Base-by-base conservation (phyloP, 2,329 filamentous ascomycete species). In the Cercospora beticola region DNA sequence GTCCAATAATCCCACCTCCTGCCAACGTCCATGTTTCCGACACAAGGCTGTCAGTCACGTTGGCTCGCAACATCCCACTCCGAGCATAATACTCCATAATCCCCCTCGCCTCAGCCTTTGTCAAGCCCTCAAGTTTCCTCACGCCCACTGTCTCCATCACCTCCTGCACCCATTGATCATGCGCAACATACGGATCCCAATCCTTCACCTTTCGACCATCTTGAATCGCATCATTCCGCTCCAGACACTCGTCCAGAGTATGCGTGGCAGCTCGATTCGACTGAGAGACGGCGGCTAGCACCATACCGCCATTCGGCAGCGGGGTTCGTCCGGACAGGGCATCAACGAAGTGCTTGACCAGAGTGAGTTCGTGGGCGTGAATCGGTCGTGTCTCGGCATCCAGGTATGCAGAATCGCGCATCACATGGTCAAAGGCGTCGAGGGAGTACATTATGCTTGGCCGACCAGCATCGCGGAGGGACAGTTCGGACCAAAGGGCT, bases 61-160 rank as follows among this genome's bases (percentile, higher is more conserved):
- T 85, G 70, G 87, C 84, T 71, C 91, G 87, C 77, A 97, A 79
- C 78, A 97, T 84, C 12, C 94, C 95, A 79, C 92, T 96, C 40
- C 88, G 88, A 5, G 92, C 93, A 85, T 94, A 98, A 82, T 97
- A 98, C 83, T 97, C 93, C 88, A 98, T 90, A 74, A 97, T 83
- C 0, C 88, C 86, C 68, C 90, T 87, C 10, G 92, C 89, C 81
- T 98, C 94, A 1, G 85, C 81, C 80, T 90, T 92, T 74, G 83
- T 90, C 73, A 97, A 76, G 8, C 92, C 91, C 52, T 86, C 84
- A 21, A 97, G 77, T 21, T 86, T 85, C 73, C 85, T 79, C 3
- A 86, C 78, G 3, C 65, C 62, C 12, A 86, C 78, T 7, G 78
- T 78, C 66, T 81, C 80, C 67, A 84, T 70, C 2, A 74, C 77